phyloP scores from a whole-genome alignment of 1,139 yeast species.

The Saccharomyces hybrid region DNA sequence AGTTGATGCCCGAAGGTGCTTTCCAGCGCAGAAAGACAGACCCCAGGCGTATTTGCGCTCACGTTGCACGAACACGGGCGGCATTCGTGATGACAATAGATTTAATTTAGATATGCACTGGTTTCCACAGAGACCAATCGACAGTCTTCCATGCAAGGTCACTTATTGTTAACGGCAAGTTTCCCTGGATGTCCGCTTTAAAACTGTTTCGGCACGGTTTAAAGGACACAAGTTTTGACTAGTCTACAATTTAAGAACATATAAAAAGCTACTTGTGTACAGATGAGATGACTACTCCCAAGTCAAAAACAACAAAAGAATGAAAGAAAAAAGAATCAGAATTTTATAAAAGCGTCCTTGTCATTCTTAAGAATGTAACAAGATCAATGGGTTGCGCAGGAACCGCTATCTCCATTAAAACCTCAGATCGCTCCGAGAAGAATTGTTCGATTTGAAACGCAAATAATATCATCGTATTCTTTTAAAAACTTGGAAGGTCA shows the following conservation, averaged over 20 bases:
- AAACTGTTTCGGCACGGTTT: not conserved
- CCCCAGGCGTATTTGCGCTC: not conserved
- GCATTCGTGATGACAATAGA: not conserved
- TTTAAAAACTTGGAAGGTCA: conserved; percentile 35
- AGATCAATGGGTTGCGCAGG: conserved; percentile 33
- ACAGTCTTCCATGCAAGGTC: not conserved
- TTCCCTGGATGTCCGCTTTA: not conserved
- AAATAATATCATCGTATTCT: conserved; percentile 33
- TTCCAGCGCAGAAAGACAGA: not conserved
- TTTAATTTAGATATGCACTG: not conserved
- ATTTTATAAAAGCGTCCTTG: conserved; percentile 32
- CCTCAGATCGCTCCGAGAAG: conserved; percentile 27
- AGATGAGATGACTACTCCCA: not conserved
- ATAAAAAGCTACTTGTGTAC: not conserved
- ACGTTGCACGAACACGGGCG: not conserved
- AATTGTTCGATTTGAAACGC: conserved; percentile 32
- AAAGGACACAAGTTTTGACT: not conserved
- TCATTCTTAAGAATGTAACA: conserved; percentile 31
- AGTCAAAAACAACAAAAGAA: conserved; percentile 1
- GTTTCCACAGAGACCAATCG: not conserved
- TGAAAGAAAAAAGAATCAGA: conserved; percentile 30
- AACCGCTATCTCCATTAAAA: conserved; percentile 34
- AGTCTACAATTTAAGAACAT: not conserved
- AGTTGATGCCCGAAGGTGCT: not conserved
- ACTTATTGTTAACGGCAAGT: not conserved